phyloP scores from a whole-genome alignment of 495 filamentous ascomycete genomes.

The Filosporella fistucella region DNA sequence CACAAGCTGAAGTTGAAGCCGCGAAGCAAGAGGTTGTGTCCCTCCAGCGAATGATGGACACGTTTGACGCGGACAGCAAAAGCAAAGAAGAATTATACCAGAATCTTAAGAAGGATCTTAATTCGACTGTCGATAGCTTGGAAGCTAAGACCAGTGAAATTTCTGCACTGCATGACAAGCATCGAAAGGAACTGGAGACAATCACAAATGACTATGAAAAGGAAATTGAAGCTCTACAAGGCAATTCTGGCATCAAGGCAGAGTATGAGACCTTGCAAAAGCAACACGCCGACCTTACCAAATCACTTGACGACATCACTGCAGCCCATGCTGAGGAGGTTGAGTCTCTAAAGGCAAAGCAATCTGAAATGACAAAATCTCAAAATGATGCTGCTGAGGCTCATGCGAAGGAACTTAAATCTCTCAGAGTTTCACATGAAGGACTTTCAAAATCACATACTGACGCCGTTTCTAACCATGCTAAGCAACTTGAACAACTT shows the following conservation, averaged over 20 bases:
- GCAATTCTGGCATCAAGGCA: constrained; percentile 49
- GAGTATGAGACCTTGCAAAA: constrained; percentile 45
- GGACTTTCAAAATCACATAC: constrained; percentile 40
- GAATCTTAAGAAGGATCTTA: constrained; percentile 36
- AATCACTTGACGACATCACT: neutral
- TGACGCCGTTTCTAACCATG: constrained; percentile 27
- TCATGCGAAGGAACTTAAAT: constrained; percentile 39
- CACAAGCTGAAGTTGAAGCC: constrained; percentile 33
- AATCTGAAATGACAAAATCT: constrained; percentile 35
- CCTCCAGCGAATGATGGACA: constrained; percentile 34
- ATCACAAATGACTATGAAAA: constrained; percentile 49
- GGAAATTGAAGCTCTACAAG: constrained; percentile 52
- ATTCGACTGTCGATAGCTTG: constrained; percentile 33
- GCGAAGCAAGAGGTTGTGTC: constrained; percentile 30
- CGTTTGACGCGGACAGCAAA: constrained; percentile 21
- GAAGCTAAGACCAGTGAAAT: constrained; percentile 41
- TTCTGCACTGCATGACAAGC: constrained; percentile 30
- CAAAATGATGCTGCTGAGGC: constrained; percentile 31
- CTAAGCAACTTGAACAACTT: constrained; percentile 35
- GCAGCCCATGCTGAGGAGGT: constrained; percentile 29
- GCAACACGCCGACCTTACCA: constrained; percentile 29
- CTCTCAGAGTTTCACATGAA: constrained; percentile 40
- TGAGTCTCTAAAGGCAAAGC: constrained; percentile 40
- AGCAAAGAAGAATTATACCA: constrained; percentile 33
- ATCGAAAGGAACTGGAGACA: constrained; percentile 42